Evolutionary conservation across 1,284 basidiomycete genomes (phyloP), one percentile per base, ranked within the genome.

Genomic region (Stygiomarasmius scandens): DNA sequence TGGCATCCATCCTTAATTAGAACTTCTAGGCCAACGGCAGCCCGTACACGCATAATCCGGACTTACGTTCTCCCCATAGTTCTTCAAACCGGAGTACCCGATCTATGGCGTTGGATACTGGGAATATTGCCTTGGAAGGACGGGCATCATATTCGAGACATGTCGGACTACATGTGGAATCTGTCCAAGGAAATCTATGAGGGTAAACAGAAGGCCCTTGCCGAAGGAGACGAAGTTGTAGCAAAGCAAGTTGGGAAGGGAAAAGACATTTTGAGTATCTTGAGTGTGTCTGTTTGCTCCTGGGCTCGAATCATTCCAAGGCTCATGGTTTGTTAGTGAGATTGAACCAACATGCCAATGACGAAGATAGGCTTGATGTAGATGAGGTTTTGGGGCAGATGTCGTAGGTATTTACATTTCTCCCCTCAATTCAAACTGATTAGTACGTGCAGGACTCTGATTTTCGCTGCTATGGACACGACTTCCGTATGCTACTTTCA

Each of bases 381-480:
- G 55, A 66, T 1, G 71, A 74, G 16, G 54, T 72, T 1, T 38
- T 71, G 25, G 73, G 64, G 20, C 66, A 70, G 61, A 60, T 60
- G 59, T 57, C 64, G 58, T 61, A 57, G 38, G 59, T 61, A 22
- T 32, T 49, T 34, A 20, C 20, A 3, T 47, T 20, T 45, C n/a
- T 23, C 27, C 9, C 9, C 25, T 2, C 32, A 34, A 34, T 34
- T 34, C 32, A 8, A 34, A 34, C 32, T 16, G 54, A 60, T 27
- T 25, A 55, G 19, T 27, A 36, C 32, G 46, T 47, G 1, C n/a
- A 72, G 70, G 11, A 64, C 66, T 1, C 57, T 73, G 23, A 64
- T 69, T 3, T 71, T 71, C 51, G 67, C 68, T 20, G 71, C 66
- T 8, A 66, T 67, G 60, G 71, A 72, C 43, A 71, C 71, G 0